Percentiles rank a stretch among this genome's conserved stretches.
These are phyloP conservation scores for Lepiota brunneoincarnata DNA, from an alignment of 768 basidiomycete genomes.

Conservation along the genomic window DNA sequence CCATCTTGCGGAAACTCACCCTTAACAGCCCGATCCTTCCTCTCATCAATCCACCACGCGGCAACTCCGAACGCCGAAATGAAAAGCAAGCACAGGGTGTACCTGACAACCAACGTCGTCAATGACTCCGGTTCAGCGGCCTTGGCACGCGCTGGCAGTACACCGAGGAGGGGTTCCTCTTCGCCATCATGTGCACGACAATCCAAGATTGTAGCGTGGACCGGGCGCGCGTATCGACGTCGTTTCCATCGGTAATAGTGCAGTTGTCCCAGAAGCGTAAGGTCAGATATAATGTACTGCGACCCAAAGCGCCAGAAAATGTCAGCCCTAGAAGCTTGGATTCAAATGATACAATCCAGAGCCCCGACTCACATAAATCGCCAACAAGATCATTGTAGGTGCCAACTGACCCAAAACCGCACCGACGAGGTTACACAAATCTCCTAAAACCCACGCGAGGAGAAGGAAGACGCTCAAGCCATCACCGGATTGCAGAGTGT, in stretches of 20 bases:
- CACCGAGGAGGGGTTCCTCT: constrained; percentile 3
- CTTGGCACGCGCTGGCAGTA: too few species aligned
- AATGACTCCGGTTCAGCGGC: neutral
- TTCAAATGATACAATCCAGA: constrained; percentile 7
- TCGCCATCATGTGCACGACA: neutral
- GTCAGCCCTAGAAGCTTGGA: constrained; percentile 13
- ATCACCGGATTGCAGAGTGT: constrained; percentile 83
- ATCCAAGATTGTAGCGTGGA: neutral
- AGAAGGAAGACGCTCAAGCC: constrained; percentile 84
- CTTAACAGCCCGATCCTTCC: constrained; percentile 11
- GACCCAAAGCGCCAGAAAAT: neutral
- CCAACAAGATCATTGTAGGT: constrained; percentile 87
- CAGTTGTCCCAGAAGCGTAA: constrained; percentile 75
- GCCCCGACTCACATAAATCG: constrained; percentile 66
- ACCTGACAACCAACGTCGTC: constrained; percentile 30
- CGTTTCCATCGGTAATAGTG: constrained; percentile 84
- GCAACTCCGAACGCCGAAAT: constrained; percentile 67
- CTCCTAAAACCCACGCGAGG: constrained; percentile 78
- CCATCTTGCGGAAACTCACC: neutral
- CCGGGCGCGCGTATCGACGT: constrained; percentile 11
- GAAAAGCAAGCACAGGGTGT: constrained; percentile 46
- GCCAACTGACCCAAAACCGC: constrained; percentile 71
- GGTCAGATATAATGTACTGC: constrained; percentile 86
- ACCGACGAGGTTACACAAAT: constrained; percentile 72
- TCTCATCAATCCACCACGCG: constrained; percentile 62